Percentiles rank a stretch among this genome's conserved stretches.
phyloP scores from a whole-genome alignment of 2,329 filamentous ascomycete species.

The Chaetomium globosum region DNA sequence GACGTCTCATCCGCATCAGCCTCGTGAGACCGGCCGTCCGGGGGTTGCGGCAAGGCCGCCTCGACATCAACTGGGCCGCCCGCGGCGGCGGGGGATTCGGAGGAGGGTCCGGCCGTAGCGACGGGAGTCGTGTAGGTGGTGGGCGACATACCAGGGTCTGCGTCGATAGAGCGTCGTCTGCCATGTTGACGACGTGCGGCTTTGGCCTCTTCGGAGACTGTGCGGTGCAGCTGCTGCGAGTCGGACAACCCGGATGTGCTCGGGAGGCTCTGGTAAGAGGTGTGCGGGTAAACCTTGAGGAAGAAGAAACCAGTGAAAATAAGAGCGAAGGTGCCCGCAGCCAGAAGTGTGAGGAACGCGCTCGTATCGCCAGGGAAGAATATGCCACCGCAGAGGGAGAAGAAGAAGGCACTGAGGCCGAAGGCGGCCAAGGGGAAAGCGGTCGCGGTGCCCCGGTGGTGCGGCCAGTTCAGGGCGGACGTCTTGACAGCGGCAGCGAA shows the following conservation, averaged over 20 bases:
- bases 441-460: conserved; percentile 88
- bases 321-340: conserved; percentile 75
- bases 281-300: conserved; percentile 69
- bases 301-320: conserved; percentile 82
- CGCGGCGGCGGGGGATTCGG: conserved; percentile 23
- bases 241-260: conserved; percentile 40
- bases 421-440: conserved; percentile 92
- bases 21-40: conserved; percentile 35
- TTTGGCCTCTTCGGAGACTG: conserved; percentile 49
- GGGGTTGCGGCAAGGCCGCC: conserved; percentile 34
- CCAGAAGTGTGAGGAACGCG: conserved; percentile 76
- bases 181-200: conserved; percentile 44
- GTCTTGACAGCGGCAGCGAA: conserved; percentile 85
- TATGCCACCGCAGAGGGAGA: conserved; percentile 75
- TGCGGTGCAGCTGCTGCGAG: conserved; percentile 48
- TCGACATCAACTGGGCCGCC: conserved; percentile 34
- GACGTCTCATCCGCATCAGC: conserved; percentile 70
- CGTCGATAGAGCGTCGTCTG: conserved; percentile 43
- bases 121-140: conserved; percentile 41
- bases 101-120: conserved; percentile 31
- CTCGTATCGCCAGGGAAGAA: conserved; percentile 83
- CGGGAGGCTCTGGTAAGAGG: conserved; percentile 62
- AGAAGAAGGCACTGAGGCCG: conserved; percentile 94
- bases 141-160: conserved; percentile 70
- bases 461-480: conserved; percentile 88